Conservation (phyloP, 805 yeast genomes). For the Metschnikowia hibisci region DNA sequence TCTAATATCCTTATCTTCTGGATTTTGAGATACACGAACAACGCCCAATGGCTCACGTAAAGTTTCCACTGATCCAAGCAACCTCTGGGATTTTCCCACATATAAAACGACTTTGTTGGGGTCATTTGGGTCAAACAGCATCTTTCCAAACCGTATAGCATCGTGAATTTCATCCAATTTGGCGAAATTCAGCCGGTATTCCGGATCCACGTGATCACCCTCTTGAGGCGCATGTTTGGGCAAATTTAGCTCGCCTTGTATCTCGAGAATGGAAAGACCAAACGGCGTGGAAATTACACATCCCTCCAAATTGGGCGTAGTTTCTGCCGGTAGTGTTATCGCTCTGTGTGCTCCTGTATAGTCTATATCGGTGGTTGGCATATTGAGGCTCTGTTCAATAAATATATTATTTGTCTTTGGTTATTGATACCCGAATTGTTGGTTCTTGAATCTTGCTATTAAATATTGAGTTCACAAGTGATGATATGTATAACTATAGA, state of each 20-base stretch:
- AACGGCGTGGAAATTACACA: constrained; percentile 43
- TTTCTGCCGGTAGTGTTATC: constrained; percentile 1
- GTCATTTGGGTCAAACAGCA: constrained; percentile 43
- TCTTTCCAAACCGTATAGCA: constrained; percentile 49
- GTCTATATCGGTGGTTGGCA: constrained; percentile 16
- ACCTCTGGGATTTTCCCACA: constrained; percentile 66
- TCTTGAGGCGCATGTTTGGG: constrained; percentile 34
- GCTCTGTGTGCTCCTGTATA: constrained; percentile 13
- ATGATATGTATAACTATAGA: no score
- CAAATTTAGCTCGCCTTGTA: constrained; percentile 67
- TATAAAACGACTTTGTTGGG: constrained; percentile 48
- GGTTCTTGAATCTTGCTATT: no score
- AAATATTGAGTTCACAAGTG: no score
- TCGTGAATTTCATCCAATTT: constrained; percentile 32
- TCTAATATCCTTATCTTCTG: constrained; percentile 34
- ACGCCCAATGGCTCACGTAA: constrained; percentile 66
- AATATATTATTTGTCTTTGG: no score
- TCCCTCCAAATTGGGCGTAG: constrained; percentile 7
- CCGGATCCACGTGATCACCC: constrained; percentile 27
- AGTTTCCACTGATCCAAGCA: constrained; percentile 56
- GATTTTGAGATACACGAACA: constrained; percentile 41
- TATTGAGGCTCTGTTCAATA: not conserved
- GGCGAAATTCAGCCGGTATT: constrained; percentile 33
- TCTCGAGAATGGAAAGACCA: constrained; percentile 62
- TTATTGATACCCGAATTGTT: no score